Percentiles rank a stretch among this genome's conserved stretches.
Conservation (phyloP, 352 stramenopile species). For the Thalassiosira hispida region DNA sequence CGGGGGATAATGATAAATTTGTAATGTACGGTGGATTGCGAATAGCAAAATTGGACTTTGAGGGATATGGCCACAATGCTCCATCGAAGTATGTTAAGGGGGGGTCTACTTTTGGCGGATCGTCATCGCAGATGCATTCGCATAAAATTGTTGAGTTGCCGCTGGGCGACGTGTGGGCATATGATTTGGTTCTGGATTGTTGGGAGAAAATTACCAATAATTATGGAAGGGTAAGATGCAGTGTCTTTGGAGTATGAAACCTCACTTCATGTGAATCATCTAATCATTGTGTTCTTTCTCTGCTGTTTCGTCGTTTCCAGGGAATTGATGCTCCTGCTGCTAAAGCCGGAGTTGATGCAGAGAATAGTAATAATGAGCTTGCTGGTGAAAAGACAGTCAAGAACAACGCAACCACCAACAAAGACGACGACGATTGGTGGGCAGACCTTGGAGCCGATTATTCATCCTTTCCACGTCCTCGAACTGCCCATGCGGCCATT, state of each 20-base stretch:
- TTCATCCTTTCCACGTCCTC: conserved; percentile 34
- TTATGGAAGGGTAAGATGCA: conserved; percentile 25
- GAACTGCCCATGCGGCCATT: conserved; percentile 64
- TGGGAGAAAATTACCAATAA: conserved; percentile 57
- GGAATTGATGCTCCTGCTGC: neutral
- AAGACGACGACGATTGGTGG: conserved; percentile 43
- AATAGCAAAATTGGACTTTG: conserved; percentile 39
- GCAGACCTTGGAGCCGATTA: conserved; percentile 21
- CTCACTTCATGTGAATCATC: neutral
- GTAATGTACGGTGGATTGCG: conserved; percentile 63
- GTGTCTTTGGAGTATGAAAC: neutral
- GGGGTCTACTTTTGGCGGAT: conserved; percentile 8
- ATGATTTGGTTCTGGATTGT: conserved; percentile 48
- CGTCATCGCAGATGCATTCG: conserved; percentile 27
- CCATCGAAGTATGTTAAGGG: conserved; percentile 50
- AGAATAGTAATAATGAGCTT: neutral
- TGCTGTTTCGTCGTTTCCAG: neutral
- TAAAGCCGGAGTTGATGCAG: neutral
- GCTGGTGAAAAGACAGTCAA: neutral
- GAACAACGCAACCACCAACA: neutral
- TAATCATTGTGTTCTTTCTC: neutral
- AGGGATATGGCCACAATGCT: conserved; percentile 11
- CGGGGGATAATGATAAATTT: conserved; percentile 36
- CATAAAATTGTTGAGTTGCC: conserved; percentile 51
- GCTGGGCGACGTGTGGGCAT: conserved; percentile 64